phyloP scores from a whole-genome alignment of 2,329 filamentous ascomycete genomes.

The Botrytis paeoniae region DNA sequence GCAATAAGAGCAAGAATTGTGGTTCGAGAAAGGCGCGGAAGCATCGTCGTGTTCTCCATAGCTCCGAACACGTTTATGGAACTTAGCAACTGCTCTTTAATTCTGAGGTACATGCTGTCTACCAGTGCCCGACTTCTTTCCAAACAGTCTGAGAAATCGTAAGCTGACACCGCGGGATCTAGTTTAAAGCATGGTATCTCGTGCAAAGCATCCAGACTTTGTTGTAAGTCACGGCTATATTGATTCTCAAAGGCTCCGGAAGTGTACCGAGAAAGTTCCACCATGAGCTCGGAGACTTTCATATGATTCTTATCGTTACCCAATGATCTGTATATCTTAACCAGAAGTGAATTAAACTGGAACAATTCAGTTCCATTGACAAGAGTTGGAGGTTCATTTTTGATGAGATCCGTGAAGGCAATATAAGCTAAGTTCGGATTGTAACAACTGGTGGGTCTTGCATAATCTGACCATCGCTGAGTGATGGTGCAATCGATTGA shows the following conservation, averaged over 20 bases:
- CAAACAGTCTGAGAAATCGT: background rate
- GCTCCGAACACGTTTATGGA: background rate
- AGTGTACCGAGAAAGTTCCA: slow-evolving; percentile 18
- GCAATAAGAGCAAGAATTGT: slow-evolving; percentile 24
- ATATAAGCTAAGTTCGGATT: slow-evolving; percentile 7
- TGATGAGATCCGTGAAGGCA: slow-evolving; percentile 10
- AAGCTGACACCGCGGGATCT: background rate
- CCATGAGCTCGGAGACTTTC: slow-evolving; percentile 21
- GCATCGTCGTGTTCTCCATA: slow-evolving; percentile 1
- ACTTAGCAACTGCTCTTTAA: background rate
- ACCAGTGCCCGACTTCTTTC: background rate
- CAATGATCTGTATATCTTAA: no score
- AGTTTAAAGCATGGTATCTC: background rate
- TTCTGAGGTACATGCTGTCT: background rate
- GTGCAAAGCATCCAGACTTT: slow-evolving; percentile 23
- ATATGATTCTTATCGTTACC: background rate
- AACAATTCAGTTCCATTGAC: background rate
- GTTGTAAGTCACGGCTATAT: slow-evolving; percentile 23
- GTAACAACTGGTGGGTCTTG: background rate
- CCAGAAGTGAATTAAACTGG: background rate
- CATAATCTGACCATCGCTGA: background rate
- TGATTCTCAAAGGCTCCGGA: slow-evolving; percentile 20
- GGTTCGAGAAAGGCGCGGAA: slow-evolving; percentile 25
- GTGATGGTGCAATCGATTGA: background rate
- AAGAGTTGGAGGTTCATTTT: slow-evolving; percentile 9